phyloP scores from a whole-genome alignment of 129 eudicot species.

The Glebionis coronaria region DNA sequence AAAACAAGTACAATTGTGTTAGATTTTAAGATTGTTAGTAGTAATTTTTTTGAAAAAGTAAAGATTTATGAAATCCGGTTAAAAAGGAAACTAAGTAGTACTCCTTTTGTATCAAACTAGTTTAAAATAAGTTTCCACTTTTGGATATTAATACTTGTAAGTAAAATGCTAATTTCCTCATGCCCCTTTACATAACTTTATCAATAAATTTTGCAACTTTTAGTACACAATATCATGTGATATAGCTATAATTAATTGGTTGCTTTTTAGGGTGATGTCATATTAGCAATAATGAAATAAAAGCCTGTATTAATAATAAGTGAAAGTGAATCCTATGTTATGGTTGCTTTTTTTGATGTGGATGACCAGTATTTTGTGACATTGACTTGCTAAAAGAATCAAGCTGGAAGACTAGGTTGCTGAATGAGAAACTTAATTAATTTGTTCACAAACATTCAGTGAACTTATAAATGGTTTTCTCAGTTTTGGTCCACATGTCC shows the following conservation, averaged over 20 bases:
- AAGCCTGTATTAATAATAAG: conserved; percentile 28
- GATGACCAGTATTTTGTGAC: conserved; percentile 21
- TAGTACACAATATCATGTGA: neutral
- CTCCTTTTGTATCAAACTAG: no score
- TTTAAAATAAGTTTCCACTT: no score
- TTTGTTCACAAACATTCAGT: conserved; percentile 24
- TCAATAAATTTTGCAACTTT: no score
- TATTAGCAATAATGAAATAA: neutral
- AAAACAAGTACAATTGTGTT: no score
- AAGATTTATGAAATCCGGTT: no score
- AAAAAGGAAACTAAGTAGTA: no score
- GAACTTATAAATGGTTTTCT: conserved; percentile 19
- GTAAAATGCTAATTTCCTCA: neutral
- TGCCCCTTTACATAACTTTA: no score
- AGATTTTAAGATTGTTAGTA: no score
- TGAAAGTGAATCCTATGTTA: conserved; percentile 23
- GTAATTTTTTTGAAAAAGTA: no score
- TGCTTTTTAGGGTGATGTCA: neutral
- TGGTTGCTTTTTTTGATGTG: conserved; percentile 17
- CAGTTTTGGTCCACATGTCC: conserved; percentile 32
- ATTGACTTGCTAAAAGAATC: conserved; percentile 33
- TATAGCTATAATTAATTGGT: neutral
- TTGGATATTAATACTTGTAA: conserved; percentile 11
- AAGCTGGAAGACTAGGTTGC: conserved; percentile 26
- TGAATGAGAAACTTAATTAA: conserved; percentile 14